Conservation (phyloP, 371 early-diverging fungal species). For the Fennellomyces sp. region DNA sequence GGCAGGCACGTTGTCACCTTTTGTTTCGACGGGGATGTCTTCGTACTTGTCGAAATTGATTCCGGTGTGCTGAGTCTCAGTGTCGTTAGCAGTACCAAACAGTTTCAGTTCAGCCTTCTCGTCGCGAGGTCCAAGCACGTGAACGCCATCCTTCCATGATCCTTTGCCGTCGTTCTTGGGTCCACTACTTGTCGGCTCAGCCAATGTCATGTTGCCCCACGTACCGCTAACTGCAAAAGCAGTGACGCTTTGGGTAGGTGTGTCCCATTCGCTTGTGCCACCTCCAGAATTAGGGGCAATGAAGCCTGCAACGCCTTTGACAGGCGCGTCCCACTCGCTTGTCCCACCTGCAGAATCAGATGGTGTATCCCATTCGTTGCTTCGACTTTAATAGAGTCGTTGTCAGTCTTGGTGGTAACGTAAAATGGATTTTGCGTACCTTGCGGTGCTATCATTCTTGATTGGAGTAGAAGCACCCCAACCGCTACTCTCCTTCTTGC, state of each 20-base stretch:
- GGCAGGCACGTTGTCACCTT: conserved; percentile 80
- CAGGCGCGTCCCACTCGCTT: neutral
- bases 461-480: neutral
- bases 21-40: conserved; percentile 94
- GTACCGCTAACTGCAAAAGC: conserved; percentile 3
- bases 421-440: too few species aligned
- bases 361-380: neutral
- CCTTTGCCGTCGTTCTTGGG: conserved; percentile 56
- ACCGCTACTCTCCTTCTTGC: neutral
- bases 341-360: neutral
- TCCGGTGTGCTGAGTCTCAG: conserved; percentile 77
- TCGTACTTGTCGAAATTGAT: conserved; percentile 98
- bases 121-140: conserved; percentile 34
- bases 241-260: neutral
- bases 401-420: neutral
- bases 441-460: too few species aligned
- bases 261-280: conserved; percentile 16
- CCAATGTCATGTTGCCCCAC: conserved; percentile 17
- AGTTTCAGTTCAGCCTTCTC: conserved; percentile 43
- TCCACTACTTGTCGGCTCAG: neutral
- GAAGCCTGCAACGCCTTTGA: neutral
- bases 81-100: conserved; percentile 66
- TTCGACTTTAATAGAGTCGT: neutral
- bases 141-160: conserved; percentile 73
- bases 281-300: neutral